Conservation (phyloP, 257 asterid genomes). For the Paraleonurus japonicus region DNA sequence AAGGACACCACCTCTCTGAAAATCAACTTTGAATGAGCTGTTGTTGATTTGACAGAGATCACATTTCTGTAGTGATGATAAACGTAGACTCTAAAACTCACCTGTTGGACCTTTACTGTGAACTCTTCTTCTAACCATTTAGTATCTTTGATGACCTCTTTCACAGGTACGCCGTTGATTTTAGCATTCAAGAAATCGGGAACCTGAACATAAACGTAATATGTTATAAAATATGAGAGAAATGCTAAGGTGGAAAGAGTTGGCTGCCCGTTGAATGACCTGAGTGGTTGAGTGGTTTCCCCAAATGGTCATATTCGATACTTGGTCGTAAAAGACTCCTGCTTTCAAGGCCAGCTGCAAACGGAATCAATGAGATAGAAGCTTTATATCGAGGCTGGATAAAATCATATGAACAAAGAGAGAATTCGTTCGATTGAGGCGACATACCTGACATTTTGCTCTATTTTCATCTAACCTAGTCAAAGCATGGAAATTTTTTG, state of each 20-base stretch:
- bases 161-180: constrained; percentile 72
- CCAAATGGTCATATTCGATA: constrained; percentile 93
- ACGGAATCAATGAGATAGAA: not conserved
- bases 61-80: not conserved
- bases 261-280: constrained; percentile 38
- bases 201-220: constrained; percentile 48
- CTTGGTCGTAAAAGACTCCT: constrained; percentile 93
- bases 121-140: constrained; percentile 96
- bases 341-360: constrained; percentile 91
- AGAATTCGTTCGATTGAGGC: not conserved
- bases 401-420: not conserved
- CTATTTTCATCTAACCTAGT: constrained; percentile 96
- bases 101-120: constrained; percentile 88
- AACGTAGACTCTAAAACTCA: constrained; percentile 24
- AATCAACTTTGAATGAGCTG: constrained; percentile 11
- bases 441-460: constrained; percentile 91
- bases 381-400: not conserved
- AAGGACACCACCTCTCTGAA: constrained; percentile 94
- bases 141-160: constrained; percentile 77
- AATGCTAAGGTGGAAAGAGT: not conserved
- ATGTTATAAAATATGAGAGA: not conserved
- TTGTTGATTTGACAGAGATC: not conserved
- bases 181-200: constrained; percentile 92
- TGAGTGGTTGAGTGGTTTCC: constrained; percentile 99
- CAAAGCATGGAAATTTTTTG: constrained; percentile 90